These are phyloP conservation scores for Penicillium sp. DNA, from an alignment of 2,329 filamentous ascomycete genomes.

Conservation along the genomic window DNA sequence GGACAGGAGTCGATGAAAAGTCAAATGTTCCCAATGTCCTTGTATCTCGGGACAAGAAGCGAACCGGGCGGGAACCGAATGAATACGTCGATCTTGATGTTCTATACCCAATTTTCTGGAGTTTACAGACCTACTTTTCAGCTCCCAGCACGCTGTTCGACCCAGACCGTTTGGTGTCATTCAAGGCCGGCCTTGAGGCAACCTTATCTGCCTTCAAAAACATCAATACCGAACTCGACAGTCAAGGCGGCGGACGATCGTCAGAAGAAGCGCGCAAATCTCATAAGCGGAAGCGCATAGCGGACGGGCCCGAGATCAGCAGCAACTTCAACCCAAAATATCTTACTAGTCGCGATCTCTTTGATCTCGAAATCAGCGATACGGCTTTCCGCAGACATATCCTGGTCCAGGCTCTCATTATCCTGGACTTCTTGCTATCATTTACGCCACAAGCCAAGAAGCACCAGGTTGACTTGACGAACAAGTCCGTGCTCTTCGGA, in stretches of 20 bases:
- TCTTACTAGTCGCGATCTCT: constrained; percentile 92
- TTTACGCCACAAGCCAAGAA: constrained; percentile 78
- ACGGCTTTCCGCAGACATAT: constrained; percentile 92
- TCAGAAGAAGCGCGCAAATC: constrained; percentile 64
- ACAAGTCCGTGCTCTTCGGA: constrained; percentile 85
- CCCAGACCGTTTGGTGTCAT: constrained; percentile 61
- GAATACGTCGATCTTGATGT: constrained; percentile 63
- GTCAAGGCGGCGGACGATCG: constrained; percentile 57
- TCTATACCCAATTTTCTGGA: constrained; percentile 92
- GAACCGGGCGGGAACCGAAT: constrained; percentile 34
- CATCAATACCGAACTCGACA: constrained; percentile 65
- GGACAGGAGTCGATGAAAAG: constrained; percentile 14
- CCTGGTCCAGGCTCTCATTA: constrained; percentile 88
- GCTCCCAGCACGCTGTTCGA: constrained; percentile 83
- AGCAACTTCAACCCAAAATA: constrained; percentile 95
- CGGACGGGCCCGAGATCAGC: constrained; percentile 60
- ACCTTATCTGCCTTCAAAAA: constrained; percentile 74
- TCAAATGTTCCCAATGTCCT: constrained; percentile 27
- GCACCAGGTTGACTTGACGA: constrained; percentile 69
- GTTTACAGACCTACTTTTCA: constrained; percentile 85
- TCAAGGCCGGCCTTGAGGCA: constrained; percentile 61
- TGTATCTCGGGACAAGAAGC: constrained; percentile 21
- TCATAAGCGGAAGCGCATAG: constrained; percentile 67
- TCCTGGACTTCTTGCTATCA: constrained; percentile 93
- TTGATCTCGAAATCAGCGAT: constrained; percentile 94